Base-by-base conservation (phyloP, 2,329 filamentous ascomycete species). In the Neonectria coccinea region DNA sequence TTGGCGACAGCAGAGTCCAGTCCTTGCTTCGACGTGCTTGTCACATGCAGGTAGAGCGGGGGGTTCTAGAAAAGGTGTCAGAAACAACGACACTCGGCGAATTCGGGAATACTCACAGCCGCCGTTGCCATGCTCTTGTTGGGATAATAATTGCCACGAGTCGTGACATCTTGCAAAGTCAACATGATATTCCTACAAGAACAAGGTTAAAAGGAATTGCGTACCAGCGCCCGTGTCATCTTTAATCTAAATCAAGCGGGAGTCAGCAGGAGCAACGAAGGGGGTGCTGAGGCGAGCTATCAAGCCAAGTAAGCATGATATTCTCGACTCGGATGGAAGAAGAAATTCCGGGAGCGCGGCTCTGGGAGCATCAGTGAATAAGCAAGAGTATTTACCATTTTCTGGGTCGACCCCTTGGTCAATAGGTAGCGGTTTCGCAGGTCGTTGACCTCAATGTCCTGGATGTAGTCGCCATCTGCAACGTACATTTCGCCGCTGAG, bases 211-310 rank as follows among this genome's bases (percentile, higher is more conserved):
- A 56, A 62, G 79, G 53, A 61, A 63, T 62, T 83, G 89, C 94
- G 90, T 99, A 99, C 96, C 96, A 87, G 96, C 95, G 88, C 96
- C 96, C 90, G 95, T 98, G 77, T 97, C 93, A 85, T 97, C 95
- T 91, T 97, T 97, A 77, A 99, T 99, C 96, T 99, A 94, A 76
- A 92, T 92, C 90, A 96, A 88, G 89, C 86, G 83, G 86, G 90
- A 89, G 94, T 97, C 89, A 98, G 94, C 93, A 96, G 89, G 89
- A 93, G 92, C 88, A 90, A 92, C 89, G 89, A 89, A 90, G 88
- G 86, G 84, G 79, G 80, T 77, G 79, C 79, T 80, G 81, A 81
- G 81, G 79, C 79, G 82, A 87, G 88, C 89, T 91, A 88, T 86
- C 83, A 84, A 82, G 85, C 85, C 80, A 79, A 82, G 90, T 92